Percentiles rank a stretch among this genome's conserved stretches.
These are phyloP conservation scores for Pseudozyma thailandica DNA, from an alignment of 1,284 basidiomycete genomes.

Conservation along the genomic window DNA sequence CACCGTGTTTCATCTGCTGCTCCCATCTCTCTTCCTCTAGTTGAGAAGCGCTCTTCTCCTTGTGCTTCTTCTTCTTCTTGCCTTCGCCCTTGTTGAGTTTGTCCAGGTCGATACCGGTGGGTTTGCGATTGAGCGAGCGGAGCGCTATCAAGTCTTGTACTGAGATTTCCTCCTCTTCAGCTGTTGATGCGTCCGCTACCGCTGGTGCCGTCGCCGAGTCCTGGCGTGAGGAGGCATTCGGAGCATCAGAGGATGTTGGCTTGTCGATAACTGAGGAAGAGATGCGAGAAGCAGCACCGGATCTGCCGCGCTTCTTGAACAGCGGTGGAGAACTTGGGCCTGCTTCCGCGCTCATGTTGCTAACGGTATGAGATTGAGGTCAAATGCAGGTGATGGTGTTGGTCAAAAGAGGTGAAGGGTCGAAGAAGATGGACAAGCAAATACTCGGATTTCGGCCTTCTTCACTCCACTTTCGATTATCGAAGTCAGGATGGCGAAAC, in stretches of 20 bases:
- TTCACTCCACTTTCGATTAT: too few species aligned
- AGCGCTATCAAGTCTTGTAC: slow-evolving; percentile 86
- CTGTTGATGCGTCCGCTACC: not conserved
- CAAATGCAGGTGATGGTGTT: too few species aligned
- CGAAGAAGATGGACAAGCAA: too few species aligned
- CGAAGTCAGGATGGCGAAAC: too few species aligned
- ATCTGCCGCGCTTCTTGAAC: slow-evolving; percentile 28
- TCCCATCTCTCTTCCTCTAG: slow-evolving; percentile 30
- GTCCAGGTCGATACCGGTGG: slow-evolving; percentile 85
- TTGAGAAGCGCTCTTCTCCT: slow-evolving; percentile 24
- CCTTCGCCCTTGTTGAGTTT: slow-evolving; percentile 85
- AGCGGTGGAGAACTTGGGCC: slow-evolving; percentile 18
- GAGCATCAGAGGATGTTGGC: not conserved
- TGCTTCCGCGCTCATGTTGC: slow-evolving; percentile 22
- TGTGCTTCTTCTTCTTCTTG: slow-evolving; percentile 76
- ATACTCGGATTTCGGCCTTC: too few species aligned
- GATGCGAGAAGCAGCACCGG: slow-evolving; percentile 11
- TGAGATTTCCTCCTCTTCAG: slow-evolving; percentile 26
- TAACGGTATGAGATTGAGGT: too few species aligned
- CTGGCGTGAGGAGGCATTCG: not conserved
- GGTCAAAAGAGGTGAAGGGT: too few species aligned
- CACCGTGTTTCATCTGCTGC: slow-evolving; percentile 48
- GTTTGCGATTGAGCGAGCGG: slow-evolving; percentile 76
- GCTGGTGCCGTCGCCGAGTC: not conserved
- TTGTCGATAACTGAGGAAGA: slow-evolving; percentile 5